Percentiles rank a stretch among this genome's conserved stretches.
These are phyloP conservation scores for Colletotrichum noveboracense DNA, from an alignment of 2,329 filamentous ascomycete species.

Conservation along the genomic window DNA sequence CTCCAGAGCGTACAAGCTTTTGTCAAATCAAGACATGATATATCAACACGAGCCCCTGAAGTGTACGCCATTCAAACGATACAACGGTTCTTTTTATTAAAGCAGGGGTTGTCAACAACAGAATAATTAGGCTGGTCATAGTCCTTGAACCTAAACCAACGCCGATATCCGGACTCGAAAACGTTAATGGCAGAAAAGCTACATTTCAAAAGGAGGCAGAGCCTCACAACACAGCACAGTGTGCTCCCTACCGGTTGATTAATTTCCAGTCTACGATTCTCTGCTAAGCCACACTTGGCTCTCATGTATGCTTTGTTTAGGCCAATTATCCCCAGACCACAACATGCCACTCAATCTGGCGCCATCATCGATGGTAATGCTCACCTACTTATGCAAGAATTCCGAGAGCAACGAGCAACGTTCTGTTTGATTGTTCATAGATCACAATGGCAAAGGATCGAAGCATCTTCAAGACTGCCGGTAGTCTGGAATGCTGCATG, in stretches of 20 bases:
- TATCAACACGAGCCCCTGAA: neutral
- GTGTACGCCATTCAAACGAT: neutral
- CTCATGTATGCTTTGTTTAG: neutral
- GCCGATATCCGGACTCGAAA: neutral
- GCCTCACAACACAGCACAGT: neutral
- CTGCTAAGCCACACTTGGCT: neutral
- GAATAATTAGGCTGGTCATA: neutral
- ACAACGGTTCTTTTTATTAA: neutral
- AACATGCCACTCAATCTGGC: neutral
- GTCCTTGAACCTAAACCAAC: neutral
- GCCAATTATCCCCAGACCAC: neutral
- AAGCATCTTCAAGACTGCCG: too few species aligned
- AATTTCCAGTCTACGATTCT: neutral
- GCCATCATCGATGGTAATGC: neutral
- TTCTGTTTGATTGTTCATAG: too few species aligned
- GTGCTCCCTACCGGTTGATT: neutral
- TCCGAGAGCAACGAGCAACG: too few species aligned
- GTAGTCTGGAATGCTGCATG: too few species aligned
- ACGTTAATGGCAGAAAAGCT: neutral
- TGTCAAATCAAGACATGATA: neutral
- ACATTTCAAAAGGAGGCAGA: neutral
- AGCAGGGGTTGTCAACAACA: neutral
- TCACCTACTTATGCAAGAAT: too few species aligned
- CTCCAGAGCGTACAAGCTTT: neutral
- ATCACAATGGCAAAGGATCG: too few species aligned